These are phyloP conservation scores for Monilinia fructicola DNA, from an alignment of 2,329 filamentous ascomycete species.

Conservation along the genomic window DNA sequence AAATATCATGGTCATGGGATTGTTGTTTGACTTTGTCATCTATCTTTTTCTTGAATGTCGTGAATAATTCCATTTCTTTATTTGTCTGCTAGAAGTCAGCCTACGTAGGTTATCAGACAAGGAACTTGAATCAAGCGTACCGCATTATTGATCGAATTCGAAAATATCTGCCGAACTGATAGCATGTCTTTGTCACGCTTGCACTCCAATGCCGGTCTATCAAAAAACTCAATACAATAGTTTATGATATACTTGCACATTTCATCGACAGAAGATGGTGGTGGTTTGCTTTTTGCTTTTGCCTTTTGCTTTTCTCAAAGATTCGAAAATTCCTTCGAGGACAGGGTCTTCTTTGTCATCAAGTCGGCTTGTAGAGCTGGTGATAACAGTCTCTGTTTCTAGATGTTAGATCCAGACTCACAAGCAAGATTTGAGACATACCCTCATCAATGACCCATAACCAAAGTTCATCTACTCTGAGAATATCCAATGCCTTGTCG, in stretches of 20 bases:
- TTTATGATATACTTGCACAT: slow-evolving; percentile 4
- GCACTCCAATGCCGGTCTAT: background rate
- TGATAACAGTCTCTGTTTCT: background rate
- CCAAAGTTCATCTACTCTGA: slow-evolving; percentile 14
- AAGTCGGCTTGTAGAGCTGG: background rate
- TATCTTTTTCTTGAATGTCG: background rate
- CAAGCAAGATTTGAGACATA: background rate
- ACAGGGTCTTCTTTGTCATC: slow-evolving; percentile 6
- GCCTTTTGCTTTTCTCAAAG: background rate
- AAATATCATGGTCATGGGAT: background rate
- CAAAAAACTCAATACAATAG: slow-evolving; percentile 2
- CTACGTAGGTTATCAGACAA: background rate
- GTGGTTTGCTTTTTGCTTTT: background rate
- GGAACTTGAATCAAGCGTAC: background rate
- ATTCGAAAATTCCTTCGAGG: slow-evolving; percentile 4
- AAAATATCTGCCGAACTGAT: background rate
- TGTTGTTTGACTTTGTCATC: background rate
- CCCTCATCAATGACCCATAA: slow-evolving; percentile 12
- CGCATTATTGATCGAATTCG: slow-evolving; percentile 1
- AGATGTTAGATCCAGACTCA: background rate
- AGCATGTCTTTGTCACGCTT: background rate
- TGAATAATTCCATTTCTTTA: background rate
- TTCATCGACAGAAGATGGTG: slow-evolving; percentile 11
- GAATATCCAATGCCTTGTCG: background rate
- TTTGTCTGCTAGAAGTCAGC: background rate